Evolutionary conservation across 2,329 filamentous ascomycete genomes (phyloP), one percentile per base, ranked within the genome.

Genomic region (Aspergillus novoparasiticus): DNA sequence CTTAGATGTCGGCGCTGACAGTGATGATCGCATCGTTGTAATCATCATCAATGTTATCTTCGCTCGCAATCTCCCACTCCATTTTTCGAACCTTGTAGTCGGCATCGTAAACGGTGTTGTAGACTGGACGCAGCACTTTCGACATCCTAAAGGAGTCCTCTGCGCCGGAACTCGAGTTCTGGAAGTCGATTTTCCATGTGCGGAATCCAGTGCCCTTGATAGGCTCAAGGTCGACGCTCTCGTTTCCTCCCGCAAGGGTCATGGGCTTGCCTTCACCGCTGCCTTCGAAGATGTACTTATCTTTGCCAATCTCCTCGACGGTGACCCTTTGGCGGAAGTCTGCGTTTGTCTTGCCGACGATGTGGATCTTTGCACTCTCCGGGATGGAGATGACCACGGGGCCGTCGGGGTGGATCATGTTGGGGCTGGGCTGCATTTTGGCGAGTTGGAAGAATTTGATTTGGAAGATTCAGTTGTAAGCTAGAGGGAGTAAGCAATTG

Each of bases 21-120:
- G 32, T 46, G 19, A 59, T 59, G 23, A 59, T 16, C 2, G 57
- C 57, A 41, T 59, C 57, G 16, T 59, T 59, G 30, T 59, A 59
- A 45, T 59, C 57, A 26, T 50, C 36, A 12, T 59, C 57, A 3
- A 41, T 23, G 32, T 59, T 51, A 30, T 59, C 57, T 9, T 59
- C 57, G n/a, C 57, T 59, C 1, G 45, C 30, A 12, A 59, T 59
- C 32, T 59, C 45, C 57, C 57, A 59, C n/a, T 55, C 26, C 51
- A 55, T 55, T 19, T 14, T 39, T 21, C 6, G 30, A 11, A 55
- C 51, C 1, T 55, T 55, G 32, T 39, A 55, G 10, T 55, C 6
- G 21, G 23, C 8, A 26, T 55, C 34, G 32, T 55, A 39, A 16
- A 55, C 51, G 32, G 51, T 39, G 28, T 55, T 39, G 51, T 55